A percentile compares a stretch with the other conserved stretches of the same genome.
Evolutionary conservation across 805 yeast genomes (phyloP).

Genomic region (Candida peoriensis): DNA sequence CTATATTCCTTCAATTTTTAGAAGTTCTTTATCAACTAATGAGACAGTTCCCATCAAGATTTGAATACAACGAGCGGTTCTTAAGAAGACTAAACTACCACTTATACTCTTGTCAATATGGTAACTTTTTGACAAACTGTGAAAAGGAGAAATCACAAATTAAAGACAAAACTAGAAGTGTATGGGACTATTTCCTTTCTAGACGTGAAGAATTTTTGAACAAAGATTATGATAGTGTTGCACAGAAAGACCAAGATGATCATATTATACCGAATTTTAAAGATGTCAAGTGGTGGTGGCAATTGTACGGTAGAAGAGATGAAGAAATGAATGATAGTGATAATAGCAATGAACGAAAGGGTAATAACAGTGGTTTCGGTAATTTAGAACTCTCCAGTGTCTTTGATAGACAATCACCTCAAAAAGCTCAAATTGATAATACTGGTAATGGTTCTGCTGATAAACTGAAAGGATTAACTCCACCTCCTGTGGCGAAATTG

Average conservation of each 20-base stretch:
- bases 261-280: constrained; percentile 55
- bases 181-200: constrained; percentile 91
- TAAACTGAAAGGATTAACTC: constrained; percentile 13
- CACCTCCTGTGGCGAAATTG: constrained; percentile 10
- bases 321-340: constrained; percentile 49
- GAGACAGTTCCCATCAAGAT: constrained; percentile 62
- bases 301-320: constrained; percentile 71
- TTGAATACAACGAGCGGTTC: constrained; percentile 88
- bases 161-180: constrained; percentile 60
- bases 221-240: constrained; percentile 31
- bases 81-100: constrained; percentile 82
- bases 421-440: not conserved
- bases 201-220: constrained; percentile 67
- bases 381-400: constrained; percentile 1
- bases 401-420: not conserved
- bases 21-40: constrained; percentile 83
- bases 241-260: constrained; percentile 18
- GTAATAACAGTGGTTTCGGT: not conserved
- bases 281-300: constrained; percentile 84
- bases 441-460: too few relatives aligned
- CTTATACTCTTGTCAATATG: constrained; percentile 90
- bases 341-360: not conserved
- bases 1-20: constrained; percentile 89
- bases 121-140: constrained; percentile 75
- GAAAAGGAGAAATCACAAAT: constrained; percentile 57